Evolutionary conservation across 2,329 filamentous ascomycete genomes (phyloP).

Genomic region (Pseudocercospora pini-densiflorae): DNA sequence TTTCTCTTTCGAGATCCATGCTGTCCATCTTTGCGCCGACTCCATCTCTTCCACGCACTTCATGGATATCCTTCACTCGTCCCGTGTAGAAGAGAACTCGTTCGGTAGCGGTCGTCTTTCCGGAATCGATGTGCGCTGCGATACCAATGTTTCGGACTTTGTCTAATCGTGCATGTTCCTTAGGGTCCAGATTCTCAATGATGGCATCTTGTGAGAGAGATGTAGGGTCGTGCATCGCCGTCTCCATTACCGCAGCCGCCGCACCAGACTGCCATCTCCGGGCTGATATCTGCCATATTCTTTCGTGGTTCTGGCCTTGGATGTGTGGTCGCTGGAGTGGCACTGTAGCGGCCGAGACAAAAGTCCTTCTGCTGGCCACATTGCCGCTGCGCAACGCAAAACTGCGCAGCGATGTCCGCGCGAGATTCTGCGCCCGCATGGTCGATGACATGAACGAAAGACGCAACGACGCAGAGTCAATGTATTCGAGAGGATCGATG

Average conservation of each 20-base stretch:
- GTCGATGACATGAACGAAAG: slow-evolving; percentile 13
- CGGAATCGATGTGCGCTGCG: slow-evolving; percentile 97
- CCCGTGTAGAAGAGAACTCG: slow-evolving; percentile 98
- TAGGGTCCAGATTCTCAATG: slow-evolving; percentile 77
- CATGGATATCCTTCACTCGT: slow-evolving; percentile 94
- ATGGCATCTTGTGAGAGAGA: slow-evolving; percentile 67
- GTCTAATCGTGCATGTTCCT: slow-evolving; percentile 77
- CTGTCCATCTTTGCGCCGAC: slow-evolving; percentile 99
- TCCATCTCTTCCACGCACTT: slow-evolving; percentile 91
- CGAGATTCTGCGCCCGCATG: slow-evolving; percentile 30
- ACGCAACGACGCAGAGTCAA: neutral
- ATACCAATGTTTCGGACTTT: slow-evolving; percentile 97
- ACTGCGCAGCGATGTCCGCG: slow-evolving; percentile 37
- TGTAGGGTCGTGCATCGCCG: slow-evolving; percentile 62
- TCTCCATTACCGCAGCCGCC: slow-evolving; percentile 51
- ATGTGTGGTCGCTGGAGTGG: slow-evolving; percentile 20
- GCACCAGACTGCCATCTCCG: slow-evolving; percentile 37
- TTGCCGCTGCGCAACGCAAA: slow-evolving; percentile 28
- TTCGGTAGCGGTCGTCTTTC: slow-evolving; percentile 96
- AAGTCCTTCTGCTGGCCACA: slow-evolving; percentile 27
- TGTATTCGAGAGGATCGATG: neutral
- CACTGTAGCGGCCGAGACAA: slow-evolving; percentile 31
- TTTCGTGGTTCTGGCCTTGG: slow-evolving; percentile 34
- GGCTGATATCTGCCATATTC: slow-evolving; percentile 27
- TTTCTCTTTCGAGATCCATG: slow-evolving; percentile 98